Evolutionary conservation across 495 filamentous ascomycete genomes (phyloP).

Genomic region (Talaromyces wortmannii): DNA sequence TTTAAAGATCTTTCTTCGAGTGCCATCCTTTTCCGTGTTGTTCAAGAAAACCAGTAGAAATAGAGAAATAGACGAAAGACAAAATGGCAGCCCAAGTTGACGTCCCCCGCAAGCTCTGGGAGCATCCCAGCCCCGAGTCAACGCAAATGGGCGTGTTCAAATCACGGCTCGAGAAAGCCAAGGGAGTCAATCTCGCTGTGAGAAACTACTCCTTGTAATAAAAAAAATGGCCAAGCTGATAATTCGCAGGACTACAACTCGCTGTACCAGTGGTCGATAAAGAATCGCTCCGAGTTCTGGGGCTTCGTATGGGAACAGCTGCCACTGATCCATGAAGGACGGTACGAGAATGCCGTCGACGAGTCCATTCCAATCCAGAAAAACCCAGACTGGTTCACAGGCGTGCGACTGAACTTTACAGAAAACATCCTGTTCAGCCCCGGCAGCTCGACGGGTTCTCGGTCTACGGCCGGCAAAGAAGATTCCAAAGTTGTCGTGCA

Average conservation of each 20-base stretch:
- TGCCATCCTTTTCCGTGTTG: not conserved
- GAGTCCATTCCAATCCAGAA: constrained; percentile 59
- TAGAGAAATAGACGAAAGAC: too few species aligned
- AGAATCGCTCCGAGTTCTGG: constrained; percentile 59
- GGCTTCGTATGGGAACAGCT: constrained; percentile 51
- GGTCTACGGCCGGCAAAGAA: constrained; percentile 50
- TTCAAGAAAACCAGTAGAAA: too few species aligned
- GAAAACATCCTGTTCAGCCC: constrained; percentile 61
- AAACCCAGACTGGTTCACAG: constrained; percentile 55
- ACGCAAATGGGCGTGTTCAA: constrained; percentile 59
- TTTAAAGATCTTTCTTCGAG: not conserved
- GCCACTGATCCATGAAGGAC: constrained; percentile 54
- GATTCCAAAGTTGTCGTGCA: constrained; percentile 60
- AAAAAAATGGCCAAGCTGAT: not conserved
- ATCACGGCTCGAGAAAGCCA: constrained; percentile 12
- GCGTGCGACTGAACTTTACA: constrained; percentile 68
- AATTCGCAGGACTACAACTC: constrained; percentile 42
- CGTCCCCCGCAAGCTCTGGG: constrained; percentile 46
- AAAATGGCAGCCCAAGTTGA: constrained; percentile 2
- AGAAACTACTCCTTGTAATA: constrained; percentile 21
- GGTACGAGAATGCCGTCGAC: constrained; percentile 55
- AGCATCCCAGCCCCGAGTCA: constrained; percentile 50
- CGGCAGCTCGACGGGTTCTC: not conserved
- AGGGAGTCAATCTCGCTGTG: constrained; percentile 12
- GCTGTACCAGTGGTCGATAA: constrained; percentile 57